Percentiles rank a stretch among this genome's conserved stretches.
Conservation (phyloP, 345 rosid genomes). For the Melaleuca quinquenervia region DNA sequence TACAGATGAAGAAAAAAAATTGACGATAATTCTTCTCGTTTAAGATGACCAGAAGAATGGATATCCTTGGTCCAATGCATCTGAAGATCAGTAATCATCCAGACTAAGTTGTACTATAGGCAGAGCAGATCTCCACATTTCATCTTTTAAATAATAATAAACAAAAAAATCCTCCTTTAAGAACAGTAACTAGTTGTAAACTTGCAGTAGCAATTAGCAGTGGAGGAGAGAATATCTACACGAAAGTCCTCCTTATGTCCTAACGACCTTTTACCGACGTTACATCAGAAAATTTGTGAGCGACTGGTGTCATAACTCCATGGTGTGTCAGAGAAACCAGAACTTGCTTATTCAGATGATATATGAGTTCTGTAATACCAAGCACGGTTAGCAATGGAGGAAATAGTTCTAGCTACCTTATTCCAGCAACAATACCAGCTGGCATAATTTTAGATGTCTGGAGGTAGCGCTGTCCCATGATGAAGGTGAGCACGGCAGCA, state of each 20-base stretch:
- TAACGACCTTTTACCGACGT: neutral
- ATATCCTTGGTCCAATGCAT: neutral
- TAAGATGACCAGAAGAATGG: neutral
- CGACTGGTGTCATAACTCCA: neutral
- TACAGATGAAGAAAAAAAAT: neutral
- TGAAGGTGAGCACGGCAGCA: constrained; percentile 56
- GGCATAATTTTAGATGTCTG: constrained; percentile 92
- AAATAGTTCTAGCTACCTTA: constrained; percentile 38
- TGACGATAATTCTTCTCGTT: neutral
- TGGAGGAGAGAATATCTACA: neutral
- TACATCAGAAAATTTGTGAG: neutral
- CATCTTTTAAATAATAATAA: neutral
- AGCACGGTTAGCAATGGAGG: neutral
- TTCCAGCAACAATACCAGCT: constrained; percentile 77
- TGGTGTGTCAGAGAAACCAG: neutral
- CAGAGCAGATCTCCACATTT: neutral
- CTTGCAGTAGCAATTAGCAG: neutral
- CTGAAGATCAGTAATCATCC: neutral
- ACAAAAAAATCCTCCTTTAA: neutral
- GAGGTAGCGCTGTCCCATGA: constrained; percentile 84
- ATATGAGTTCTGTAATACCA: neutral
- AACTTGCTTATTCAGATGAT: neutral
- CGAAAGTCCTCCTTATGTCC: neutral
- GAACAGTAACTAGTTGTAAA: neutral
- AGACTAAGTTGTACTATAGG: neutral